Evolutionary conservation across 768 basidiomycete species (phyloP), one percentile per base, ranked within the genome.

Genomic region (Leccinum olivaceopallidum): DNA sequence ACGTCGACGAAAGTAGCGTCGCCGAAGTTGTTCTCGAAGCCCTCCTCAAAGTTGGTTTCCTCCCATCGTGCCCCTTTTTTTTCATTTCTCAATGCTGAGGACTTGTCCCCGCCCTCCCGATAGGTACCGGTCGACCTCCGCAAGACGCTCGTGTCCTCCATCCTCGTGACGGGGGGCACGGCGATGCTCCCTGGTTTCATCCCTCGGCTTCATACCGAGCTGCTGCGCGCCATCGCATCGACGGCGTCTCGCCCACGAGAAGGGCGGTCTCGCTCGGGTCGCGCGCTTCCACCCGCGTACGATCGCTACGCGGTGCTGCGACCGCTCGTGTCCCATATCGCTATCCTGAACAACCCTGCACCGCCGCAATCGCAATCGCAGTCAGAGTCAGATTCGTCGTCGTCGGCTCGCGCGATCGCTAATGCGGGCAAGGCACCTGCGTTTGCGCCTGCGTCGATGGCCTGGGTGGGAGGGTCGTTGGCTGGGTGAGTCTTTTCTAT

Each of bases 401-500:
- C 75, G 8, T 69, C 76, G 12, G 80, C 83, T 37, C 76, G 83
- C 50, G 85, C 85, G 3, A 77, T 71, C 20, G 81, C 79, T 0
- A 88, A 87, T 63, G 87, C 86, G 2, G 95, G 94, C 2, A 89
- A 85, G 65, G 94, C 94, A 0, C 95, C 96, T 0, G 89, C 91
- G 0, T 98, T 96, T 75, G 77, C 87, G 4, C 90, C 94, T 2
- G 85, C 87, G 1, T 80, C 86, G 36, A 79, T 95, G 76, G 82
- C 89, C 0, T 99, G 96, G 96, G 86, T 99, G 12, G 96, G 96
- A 5, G 96, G 94, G 0, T 94, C 92, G 22, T 71, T 98, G 20
- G 93, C 95, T 3, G 96, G 95, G 89, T 94, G 73, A 63, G 87
- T 81, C 37, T 12, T 28, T 44, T 10, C 42, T 48, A 0, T 53